Conservation (phyloP, 75 land plant genomes). For the Cupressus sempervirens region DNA sequence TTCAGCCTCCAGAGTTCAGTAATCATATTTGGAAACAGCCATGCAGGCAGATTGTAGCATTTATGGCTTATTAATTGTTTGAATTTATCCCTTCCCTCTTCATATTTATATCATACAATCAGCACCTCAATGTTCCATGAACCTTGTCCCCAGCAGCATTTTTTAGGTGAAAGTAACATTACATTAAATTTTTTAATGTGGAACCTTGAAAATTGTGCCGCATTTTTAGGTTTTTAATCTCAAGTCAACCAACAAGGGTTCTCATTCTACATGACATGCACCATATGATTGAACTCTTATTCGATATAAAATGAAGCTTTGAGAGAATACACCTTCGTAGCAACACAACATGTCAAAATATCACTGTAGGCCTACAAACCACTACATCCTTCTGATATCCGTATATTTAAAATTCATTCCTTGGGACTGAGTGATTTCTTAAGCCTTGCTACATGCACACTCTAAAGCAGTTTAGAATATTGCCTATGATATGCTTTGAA, state of each 20-base stretch:
- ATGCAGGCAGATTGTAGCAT: not conserved
- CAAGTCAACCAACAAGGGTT: not conserved
- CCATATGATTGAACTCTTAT: not conserved
- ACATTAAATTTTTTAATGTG: not conserved
- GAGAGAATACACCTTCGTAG: not conserved
- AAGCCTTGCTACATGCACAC: not conserved
- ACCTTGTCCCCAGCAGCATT: not conserved
- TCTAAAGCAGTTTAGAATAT: not conserved
- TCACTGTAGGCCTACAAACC: not conserved
- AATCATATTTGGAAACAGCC: not conserved
- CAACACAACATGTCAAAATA: not conserved
- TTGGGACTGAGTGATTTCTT: not conserved
- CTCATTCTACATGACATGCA: not conserved
- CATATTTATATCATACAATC: not conserved
- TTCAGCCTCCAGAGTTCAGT: not conserved
- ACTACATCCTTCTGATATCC: not conserved
- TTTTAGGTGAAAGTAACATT: not conserved
- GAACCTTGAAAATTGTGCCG: not conserved
- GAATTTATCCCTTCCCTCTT: not conserved
- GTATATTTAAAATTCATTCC: not conserved
- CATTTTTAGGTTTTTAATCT: not conserved
- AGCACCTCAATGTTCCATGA: not conserved
- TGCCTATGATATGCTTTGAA: not conserved
- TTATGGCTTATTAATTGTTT: not conserved
- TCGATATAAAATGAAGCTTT: not conserved